These are phyloP conservation scores for Apiotrichum montevideense DNA, from an alignment of 1,284 basidiomycete genomes.

Conservation along the genomic window DNA sequence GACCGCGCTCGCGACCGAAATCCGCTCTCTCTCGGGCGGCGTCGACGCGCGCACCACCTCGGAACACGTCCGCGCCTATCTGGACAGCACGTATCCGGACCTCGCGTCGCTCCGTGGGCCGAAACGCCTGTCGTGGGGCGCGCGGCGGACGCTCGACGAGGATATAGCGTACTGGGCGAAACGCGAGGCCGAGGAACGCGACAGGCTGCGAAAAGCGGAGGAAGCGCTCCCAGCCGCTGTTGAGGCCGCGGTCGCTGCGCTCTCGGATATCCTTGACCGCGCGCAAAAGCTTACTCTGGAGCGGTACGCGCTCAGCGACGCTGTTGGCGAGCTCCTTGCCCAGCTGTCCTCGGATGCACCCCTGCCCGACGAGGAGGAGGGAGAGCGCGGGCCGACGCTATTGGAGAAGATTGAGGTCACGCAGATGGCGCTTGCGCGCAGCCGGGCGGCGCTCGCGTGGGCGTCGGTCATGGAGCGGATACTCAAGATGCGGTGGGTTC, in stretches of 20 bases:
- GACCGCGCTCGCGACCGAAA: neutral
- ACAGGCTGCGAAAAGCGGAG: constrained; percentile 26
- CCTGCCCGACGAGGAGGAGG: neutral
- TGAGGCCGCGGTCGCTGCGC: constrained; percentile 21
- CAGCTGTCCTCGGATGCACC: constrained; percentile 21
- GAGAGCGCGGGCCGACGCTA: constrained; percentile 18
- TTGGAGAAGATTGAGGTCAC: constrained; percentile 65
- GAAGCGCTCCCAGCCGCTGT: constrained; percentile 28
- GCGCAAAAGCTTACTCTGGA: constrained; percentile 68
- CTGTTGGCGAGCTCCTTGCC: constrained; percentile 28
- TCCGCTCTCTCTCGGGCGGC: constrained; percentile 11
- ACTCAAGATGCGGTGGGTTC: constrained; percentile 64
- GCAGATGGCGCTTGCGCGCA: constrained; percentile 64
- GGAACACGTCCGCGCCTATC: constrained; percentile 22
- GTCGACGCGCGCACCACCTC: constrained; percentile 7
- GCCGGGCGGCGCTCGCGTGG: constrained; percentile 68
- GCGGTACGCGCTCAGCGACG: constrained; percentile 55
- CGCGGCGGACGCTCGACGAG: constrained; percentile 22
- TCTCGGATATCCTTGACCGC: constrained; percentile 50
- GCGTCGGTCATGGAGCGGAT: constrained; percentile 65
- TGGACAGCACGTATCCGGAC: constrained; percentile 31
- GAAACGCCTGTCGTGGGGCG: neutral
- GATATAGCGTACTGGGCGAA: constrained; percentile 37
- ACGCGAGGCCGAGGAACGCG: constrained; percentile 15
- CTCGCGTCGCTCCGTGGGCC: constrained; percentile 17